phyloP scores from a whole-genome alignment of 2,329 filamentous ascomycete genomes.

The Cladosporium halotolerans region DNA sequence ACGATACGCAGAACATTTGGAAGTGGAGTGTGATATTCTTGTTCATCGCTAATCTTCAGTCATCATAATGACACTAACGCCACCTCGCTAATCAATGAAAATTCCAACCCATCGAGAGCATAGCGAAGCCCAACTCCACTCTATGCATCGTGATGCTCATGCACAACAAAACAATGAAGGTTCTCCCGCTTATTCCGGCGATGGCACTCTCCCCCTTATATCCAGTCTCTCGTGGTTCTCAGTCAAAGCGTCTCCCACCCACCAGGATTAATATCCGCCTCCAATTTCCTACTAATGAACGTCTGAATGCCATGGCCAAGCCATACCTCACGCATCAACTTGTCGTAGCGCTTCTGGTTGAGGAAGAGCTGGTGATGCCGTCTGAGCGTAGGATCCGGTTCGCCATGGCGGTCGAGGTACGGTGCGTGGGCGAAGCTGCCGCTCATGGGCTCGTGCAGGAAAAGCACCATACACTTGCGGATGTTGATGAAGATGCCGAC shows the following conservation, averaged over 20 bases:
- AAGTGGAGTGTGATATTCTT: too few species aligned
- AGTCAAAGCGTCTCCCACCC: slow-evolving; percentile 74
- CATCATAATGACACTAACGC: too few species aligned
- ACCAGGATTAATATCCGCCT: slow-evolving; percentile 93
- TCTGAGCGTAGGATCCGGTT: slow-evolving; percentile 81
- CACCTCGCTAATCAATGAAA: too few species aligned
- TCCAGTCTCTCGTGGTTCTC: background rate
- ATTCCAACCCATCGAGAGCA: too few species aligned
- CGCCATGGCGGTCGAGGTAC: slow-evolving; percentile 92
- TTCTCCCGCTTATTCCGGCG: background rate
- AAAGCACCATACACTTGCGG: slow-evolving; percentile 87
- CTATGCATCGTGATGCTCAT: background rate
- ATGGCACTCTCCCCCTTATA: background rate
- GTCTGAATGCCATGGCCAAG: slow-evolving; percentile 80
- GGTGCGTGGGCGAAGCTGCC: slow-evolving; percentile 84
- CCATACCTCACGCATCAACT: slow-evolving; percentile 78
- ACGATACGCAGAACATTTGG: too few species aligned
- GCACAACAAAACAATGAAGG: too few species aligned
- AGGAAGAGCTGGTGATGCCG: slow-evolving; percentile 85
- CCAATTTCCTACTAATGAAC: slow-evolving; percentile 80
- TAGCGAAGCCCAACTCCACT: too few species aligned
- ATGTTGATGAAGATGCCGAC: slow-evolving; percentile 96
- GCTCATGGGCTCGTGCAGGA: slow-evolving; percentile 67
- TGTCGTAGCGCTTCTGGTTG: slow-evolving; percentile 90
- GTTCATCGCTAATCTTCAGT: too few species aligned